These are phyloP conservation scores for Cyclotella kingstonii DNA, from an alignment of 108 stramenopile species.

Conservation along the genomic window DNA sequence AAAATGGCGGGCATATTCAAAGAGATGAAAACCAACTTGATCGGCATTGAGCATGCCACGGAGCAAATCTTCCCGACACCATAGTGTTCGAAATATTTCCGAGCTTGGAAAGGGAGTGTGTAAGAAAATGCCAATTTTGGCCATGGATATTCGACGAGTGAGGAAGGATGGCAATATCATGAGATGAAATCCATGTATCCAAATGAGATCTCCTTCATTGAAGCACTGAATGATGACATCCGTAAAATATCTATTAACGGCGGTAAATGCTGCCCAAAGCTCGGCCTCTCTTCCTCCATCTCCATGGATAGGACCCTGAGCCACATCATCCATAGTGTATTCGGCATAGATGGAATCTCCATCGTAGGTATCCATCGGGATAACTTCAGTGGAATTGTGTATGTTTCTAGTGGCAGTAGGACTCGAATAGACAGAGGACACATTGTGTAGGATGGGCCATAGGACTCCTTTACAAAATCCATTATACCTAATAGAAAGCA, in stretches of 20 bases:
- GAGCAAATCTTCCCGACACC: conserved; percentile 92
- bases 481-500: conserved; percentile 70
- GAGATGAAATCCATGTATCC: conserved; percentile 99
- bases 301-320: conserved; percentile 82
- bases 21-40: conserved; percentile 98
- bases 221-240: conserved; percentile 83
- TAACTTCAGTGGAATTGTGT: conserved; percentile 11
- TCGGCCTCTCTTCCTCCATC: conserved; percentile 83
- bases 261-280: conserved; percentile 87
- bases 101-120: conserved; percentile 99
- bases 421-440: conserved; percentile 77
- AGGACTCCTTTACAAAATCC: conserved; percentile 96
- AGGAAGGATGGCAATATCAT: conserved; percentile 95
- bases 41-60: conserved; percentile 96
- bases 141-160: conserved; percentile 84
- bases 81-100: conserved; percentile 94
- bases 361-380: conserved; percentile 35
- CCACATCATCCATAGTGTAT: conserved; percentile 73
- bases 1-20: conserved; percentile 99
- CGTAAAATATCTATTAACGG: conserved; percentile 90
- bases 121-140: conserved; percentile 92
- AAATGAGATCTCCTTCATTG: conserved; percentile 91
- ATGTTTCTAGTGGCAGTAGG: conserved; percentile 28
- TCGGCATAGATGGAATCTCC: conserved; percentile 57
- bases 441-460: conserved; percentile 97